Percentiles rank a stretch among this genome's conserved stretches.
Conservation (phyloP, 2,329 filamentous ascomycete species). For the Fusarium humuli region DNA sequence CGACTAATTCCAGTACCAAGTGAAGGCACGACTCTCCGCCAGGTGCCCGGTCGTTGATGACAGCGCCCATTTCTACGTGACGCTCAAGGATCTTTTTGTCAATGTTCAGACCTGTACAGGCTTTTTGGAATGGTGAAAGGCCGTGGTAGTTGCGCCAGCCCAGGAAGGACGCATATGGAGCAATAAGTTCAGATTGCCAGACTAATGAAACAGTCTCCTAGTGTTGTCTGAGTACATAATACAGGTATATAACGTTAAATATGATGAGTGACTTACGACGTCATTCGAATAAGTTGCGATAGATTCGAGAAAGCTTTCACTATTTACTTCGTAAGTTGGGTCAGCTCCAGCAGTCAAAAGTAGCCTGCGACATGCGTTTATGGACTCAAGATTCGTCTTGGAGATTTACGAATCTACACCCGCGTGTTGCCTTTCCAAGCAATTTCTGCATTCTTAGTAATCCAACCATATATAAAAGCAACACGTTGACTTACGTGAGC, state of each 20-base stretch:
- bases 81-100: background rate
- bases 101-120: accelerated
- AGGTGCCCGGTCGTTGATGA: background rate
- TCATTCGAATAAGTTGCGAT: background rate
- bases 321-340: background rate
- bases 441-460: background rate
- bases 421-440: background rate
- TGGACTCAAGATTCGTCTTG: background rate
- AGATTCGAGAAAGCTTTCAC: background rate
- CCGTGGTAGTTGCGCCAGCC: background rate
- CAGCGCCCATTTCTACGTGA: background rate
- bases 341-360: conserved; percentile 22
- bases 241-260: too few species aligned
- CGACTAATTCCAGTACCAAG: background rate
- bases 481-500: background rate
- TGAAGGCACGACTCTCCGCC: background rate
- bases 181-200: conserved; percentile 6
- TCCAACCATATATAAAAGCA: background rate
- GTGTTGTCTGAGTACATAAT: background rate
- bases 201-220: background rate
- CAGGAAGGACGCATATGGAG: background rate
- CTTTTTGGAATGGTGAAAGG: background rate
- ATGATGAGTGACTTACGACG: background rate
- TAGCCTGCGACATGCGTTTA: conserved; percentile 2
- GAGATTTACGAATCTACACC: background rate